phyloP scores from a whole-genome alignment of 495 filamentous ascomycete species.

The Massariosphaeria phaeospora region DNA sequence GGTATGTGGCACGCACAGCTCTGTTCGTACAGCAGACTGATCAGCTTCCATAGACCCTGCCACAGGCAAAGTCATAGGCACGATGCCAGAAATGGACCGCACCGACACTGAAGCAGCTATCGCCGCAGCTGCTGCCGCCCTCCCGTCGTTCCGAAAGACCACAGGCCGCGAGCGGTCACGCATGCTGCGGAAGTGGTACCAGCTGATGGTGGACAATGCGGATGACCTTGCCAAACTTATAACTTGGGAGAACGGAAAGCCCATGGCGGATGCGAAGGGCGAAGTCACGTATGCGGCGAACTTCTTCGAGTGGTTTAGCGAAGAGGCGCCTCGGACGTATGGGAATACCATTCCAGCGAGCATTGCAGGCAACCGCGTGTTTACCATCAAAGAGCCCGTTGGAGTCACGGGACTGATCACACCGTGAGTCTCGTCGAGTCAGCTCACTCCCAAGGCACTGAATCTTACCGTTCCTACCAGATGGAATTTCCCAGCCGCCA shows the following conservation, averaged over 20 bases:
- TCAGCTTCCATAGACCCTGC: conserved; percentile 60
- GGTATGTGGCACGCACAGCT: conserved; percentile 18
- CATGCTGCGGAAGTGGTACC: conserved; percentile 84
- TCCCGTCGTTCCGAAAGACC: conserved; percentile 62
- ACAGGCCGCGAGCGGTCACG: conserved; percentile 72
- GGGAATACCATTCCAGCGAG: conserved; percentile 63
- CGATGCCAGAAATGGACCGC: conserved; percentile 72
- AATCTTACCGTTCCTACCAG: neutral
- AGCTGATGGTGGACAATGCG: conserved; percentile 78
- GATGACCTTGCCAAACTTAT: conserved; percentile 88
- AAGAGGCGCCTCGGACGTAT: conserved; percentile 65
- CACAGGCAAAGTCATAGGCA: conserved; percentile 72
- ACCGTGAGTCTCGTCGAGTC: conserved; percentile 43
- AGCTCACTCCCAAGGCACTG: neutral
- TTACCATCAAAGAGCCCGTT: conserved; percentile 61
- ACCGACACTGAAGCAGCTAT: conserved; percentile 76
- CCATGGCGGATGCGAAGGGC: conserved; percentile 62
- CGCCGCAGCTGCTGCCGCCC: conserved; percentile 66
- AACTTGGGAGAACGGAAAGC: conserved; percentile 78
- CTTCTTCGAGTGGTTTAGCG: conserved; percentile 76
- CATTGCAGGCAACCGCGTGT: conserved; percentile 44
- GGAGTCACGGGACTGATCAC: conserved; percentile 95
- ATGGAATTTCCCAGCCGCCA: conserved; percentile 47
- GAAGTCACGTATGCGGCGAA: conserved; percentile 67
- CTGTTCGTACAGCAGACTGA: too few relatives aligned